Evolutionary conservation across 768 basidiomycete genomes (phyloP), one percentile per base, ranked within the genome.

Genomic region (Termitomyces sp.): DNA sequence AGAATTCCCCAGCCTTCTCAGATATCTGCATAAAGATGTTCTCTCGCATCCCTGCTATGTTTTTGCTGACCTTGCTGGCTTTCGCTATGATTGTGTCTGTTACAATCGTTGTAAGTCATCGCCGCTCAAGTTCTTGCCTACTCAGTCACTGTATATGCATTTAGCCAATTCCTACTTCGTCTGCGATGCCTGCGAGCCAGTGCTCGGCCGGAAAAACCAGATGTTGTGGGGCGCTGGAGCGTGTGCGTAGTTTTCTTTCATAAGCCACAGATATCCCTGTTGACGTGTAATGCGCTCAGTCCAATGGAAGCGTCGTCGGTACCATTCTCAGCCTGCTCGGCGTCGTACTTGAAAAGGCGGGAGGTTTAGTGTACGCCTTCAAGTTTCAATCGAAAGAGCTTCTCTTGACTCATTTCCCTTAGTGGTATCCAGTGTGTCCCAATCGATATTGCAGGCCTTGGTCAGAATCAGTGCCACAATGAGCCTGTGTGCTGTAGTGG

Each of bases 401-500:
- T 18, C 47, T 14, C 6, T 43, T 60, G 18, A 55, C 49, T 57
- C 62, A 20, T 49, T n/a, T 3, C 18, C 9, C 0, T 1, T 0
- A 66, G 69, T 16, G 78, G 76, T 16, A 13, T 68, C 6, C 60
- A n/a, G 6, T 79, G 79, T 54, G 56, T 57, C 0, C 67, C 74
- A 0, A 53, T 76, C 34, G 67, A 67, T 32, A 65, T 66, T 30
- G 12, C 66, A 3, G 71, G 74, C 4, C 39, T 62, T 56, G 68
- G 61, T 44, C 67, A 53, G 30, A 65, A 63, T 30, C 9, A 53
- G 18, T 79, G 79, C 61, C 5, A 57, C 5, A 43, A 61, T 5
- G 57, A 77, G 43, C 62, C 74, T 1, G 79, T 78, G 0, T 82
- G 81, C 62, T 81, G 80, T 59, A 34, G 64, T 0, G 56, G 72